Conservation (phyloP, 768 basidiomycete genomes). For the Astraeus odoratus region DNA sequence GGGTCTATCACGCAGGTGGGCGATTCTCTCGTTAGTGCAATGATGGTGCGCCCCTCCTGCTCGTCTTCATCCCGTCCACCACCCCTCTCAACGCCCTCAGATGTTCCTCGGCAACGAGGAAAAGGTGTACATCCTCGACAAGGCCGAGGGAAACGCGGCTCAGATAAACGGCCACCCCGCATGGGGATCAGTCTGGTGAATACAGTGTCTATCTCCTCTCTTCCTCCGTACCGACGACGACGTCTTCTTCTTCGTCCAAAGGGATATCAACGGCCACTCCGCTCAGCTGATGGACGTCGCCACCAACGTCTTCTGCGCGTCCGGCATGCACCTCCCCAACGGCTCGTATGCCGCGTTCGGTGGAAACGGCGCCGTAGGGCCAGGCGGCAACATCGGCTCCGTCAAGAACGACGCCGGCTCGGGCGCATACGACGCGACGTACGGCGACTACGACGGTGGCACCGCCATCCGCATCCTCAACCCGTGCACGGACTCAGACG, state of each 20-base stretch:
- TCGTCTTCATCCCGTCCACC: neutral
- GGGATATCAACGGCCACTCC: slow-evolving; percentile 56
- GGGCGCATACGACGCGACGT: slow-evolving; percentile 55
- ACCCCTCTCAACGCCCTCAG: slow-evolving; percentile 31
- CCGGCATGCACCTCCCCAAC: slow-evolving; percentile 76
- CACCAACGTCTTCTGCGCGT: slow-evolving; percentile 77
- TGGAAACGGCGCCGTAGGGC: slow-evolving; percentile 69
- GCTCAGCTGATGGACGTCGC: slow-evolving; percentile 62
- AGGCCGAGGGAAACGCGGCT: slow-evolving; percentile 69
- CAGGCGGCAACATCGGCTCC: slow-evolving; percentile 53
- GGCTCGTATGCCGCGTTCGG: slow-evolving; percentile 71
- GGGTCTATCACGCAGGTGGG: slow-evolving; percentile 18
- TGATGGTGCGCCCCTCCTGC: slow-evolving; percentile 37
- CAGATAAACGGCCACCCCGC: slow-evolving; percentile 65
- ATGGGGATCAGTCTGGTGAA: slow-evolving; percentile 62
- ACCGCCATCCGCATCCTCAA: slow-evolving; percentile 76
- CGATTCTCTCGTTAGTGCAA: slow-evolving; percentile 38
- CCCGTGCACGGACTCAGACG: slow-evolving; percentile 51
- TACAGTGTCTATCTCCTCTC: neutral
- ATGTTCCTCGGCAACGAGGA: slow-evolving; percentile 75
- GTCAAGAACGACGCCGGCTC: slow-evolving; percentile 39
- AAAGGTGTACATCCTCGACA: slow-evolving; percentile 87
- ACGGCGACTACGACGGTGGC: slow-evolving; percentile 76
- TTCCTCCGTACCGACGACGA: slow-evolving; percentile 25
- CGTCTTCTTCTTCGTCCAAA: slow-evolving; percentile 14